These are phyloP conservation scores for Solanum dulcamara DNA, from an alignment of 257 asterid species.

Conservation along the genomic window DNA sequence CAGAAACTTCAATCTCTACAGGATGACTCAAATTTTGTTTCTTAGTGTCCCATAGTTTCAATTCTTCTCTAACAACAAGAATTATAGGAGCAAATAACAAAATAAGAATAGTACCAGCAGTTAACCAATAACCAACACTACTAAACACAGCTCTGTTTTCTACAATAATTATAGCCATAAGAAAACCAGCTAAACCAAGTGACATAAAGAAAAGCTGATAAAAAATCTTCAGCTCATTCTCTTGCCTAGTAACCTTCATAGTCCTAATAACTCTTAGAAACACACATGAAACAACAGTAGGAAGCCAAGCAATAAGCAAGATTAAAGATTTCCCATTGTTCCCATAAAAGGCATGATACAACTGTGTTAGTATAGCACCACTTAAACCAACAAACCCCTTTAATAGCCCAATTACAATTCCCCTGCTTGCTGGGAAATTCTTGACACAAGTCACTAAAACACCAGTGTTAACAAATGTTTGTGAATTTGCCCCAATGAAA, in stretches of 20 bases:
- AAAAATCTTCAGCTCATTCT: constrained; percentile 28
- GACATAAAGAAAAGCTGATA: constrained; percentile 32
- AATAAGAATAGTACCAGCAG: constrained; percentile 22
- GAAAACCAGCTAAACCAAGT: constrained; percentile 34
- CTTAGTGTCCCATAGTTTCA: constrained; percentile 17
- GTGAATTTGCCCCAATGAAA: constrained; percentile 53
- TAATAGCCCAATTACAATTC: constrained; percentile 36
- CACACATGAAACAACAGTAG: constrained; percentile 39
- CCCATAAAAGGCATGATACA: constrained; percentile 42
- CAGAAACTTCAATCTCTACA: neutral
- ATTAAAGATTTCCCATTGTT: constrained; percentile 27
- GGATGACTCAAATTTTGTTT: neutral
- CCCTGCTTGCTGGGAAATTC: constrained; percentile 59
- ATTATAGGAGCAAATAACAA: constrained; percentile 17
- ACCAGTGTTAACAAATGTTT: constrained; percentile 51
- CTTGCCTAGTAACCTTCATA: constrained; percentile 21
- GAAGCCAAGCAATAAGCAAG: constrained; percentile 48
- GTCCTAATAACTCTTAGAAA: constrained; percentile 28
- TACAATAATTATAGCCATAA: constrained; percentile 27
- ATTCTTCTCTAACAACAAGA: constrained; percentile 26
- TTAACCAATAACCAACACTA: constrained; percentile 12
- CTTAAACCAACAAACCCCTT: constrained; percentile 60
- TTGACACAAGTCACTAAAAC: constrained; percentile 54
- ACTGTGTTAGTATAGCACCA: constrained; percentile 57
- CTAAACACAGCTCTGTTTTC: constrained; percentile 20